Evolutionary conservation across 148 eudicot genomes (phyloP).

Genomic region (Polygonum maritimum): DNA sequence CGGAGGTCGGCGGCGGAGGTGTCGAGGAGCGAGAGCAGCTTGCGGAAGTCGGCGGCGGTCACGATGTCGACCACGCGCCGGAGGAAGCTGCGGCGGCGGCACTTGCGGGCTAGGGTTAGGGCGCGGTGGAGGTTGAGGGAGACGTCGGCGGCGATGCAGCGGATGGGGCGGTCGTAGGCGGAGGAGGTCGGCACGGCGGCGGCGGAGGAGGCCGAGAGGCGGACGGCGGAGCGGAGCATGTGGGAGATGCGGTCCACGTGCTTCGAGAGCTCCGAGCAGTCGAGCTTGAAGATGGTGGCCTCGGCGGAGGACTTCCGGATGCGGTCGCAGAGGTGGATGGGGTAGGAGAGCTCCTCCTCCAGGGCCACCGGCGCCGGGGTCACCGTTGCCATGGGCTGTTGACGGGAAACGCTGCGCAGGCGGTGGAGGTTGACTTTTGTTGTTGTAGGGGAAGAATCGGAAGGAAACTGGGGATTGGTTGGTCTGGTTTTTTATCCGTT

Average conservation of each 20-base stretch:
- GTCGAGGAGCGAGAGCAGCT: constrained; percentile 29
- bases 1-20: constrained; percentile 50
- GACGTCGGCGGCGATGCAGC: constrained; percentile 36
- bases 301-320: constrained; percentile 23
- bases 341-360: constrained; percentile 30
- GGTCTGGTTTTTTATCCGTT: not conserved
- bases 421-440: not conserved
- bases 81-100: constrained; percentile 46
- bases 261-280: constrained; percentile 35
- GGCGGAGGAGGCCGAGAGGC: constrained; percentile 20
- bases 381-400: not conserved
- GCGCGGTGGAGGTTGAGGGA: constrained; percentile 31
- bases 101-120: constrained; percentile 33
- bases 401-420: not conserved
- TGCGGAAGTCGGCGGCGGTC: constrained; percentile 56
- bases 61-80: constrained; percentile 44
- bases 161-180: constrained; percentile 61
- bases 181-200: constrained; percentile 27
- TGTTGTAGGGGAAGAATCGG: not conserved
- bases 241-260: constrained; percentile 27
- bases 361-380: not conserved
- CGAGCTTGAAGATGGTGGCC: constrained; percentile 28
- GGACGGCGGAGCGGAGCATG: constrained; percentile 47
- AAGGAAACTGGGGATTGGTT: not conserved
- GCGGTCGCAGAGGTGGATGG: constrained; percentile 41